These are phyloP conservation scores for Ailanthus altissimus DNA, from an alignment of 345 rosid genomes.

Conservation along the genomic window DNA sequence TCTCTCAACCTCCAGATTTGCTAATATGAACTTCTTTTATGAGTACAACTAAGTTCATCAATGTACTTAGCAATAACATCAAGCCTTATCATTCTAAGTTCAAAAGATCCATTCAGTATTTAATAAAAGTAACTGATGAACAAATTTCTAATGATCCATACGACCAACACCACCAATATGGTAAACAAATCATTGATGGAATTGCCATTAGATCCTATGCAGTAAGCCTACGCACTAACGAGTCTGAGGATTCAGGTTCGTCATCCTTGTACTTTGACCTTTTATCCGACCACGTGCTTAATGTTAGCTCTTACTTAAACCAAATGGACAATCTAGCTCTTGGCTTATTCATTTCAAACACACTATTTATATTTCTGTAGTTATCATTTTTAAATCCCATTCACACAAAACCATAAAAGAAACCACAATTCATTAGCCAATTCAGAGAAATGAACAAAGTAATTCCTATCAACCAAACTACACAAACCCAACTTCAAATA, in stretches of 20 bases:
- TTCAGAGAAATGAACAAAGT: neutral
- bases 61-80: neutral
- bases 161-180: neutral
- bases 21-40: neutral
- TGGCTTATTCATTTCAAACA: neutral
- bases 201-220: neutral
- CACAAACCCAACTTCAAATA: neutral
- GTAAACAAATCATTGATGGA: neutral
- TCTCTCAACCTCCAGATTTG: neutral
- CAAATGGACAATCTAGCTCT: neutral
- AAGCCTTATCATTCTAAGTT: neutral
- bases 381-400: constrained; percentile 5
- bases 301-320: neutral
- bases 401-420: neutral
- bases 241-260: neutral
- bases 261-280: neutral
- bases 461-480: neutral
- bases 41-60: neutral
- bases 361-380: neutral
- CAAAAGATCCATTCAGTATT: neutral
- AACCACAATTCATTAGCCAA: neutral
- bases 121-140: neutral
- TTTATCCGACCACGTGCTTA: neutral
- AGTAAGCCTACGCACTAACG: neutral
- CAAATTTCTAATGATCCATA: neutral